Percentiles rank a stretch among this genome's conserved stretches.
phyloP scores from a whole-genome alignment of 805 yeast genomes.

The Kluyveromyces aestuarii region DNA sequence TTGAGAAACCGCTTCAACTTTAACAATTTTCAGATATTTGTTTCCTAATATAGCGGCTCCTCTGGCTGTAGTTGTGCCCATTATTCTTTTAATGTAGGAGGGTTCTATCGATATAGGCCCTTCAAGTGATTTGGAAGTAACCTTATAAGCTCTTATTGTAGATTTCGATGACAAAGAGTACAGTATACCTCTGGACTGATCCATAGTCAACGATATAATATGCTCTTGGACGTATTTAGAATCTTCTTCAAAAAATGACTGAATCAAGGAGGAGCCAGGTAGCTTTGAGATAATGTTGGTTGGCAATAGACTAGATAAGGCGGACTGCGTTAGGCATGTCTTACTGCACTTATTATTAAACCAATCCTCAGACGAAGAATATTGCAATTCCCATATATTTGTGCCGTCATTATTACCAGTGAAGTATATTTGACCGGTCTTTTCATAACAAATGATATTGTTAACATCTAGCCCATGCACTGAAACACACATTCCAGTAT shows the following conservation, averaged over 20 bases:
- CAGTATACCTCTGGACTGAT: conserved; percentile 64
- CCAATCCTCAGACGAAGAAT: conserved; percentile 79
- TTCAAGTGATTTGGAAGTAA: conserved; percentile 33
- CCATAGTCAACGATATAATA: conserved; percentile 58
- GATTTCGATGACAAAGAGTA: conserved; percentile 81
- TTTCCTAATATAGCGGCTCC: conserved; percentile 48
- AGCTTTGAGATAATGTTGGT: conserved; percentile 23
- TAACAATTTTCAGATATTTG: conserved; percentile 51
- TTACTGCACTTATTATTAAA: conserved; percentile 76
- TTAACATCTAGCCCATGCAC: conserved; percentile 69
- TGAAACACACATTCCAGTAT: conserved; percentile 75
- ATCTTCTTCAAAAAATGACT: conserved; percentile 28
- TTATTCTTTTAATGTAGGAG: conserved; percentile 30
- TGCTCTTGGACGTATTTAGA: conserved; percentile 40
- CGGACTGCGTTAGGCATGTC: conserved; percentile 70
- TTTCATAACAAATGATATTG: conserved; percentile 47
- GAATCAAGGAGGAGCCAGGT: conserved; percentile 32
- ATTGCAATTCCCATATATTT: conserved; percentile 81
- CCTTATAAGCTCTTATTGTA: conserved; percentile 67
- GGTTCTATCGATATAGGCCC: conserved; percentile 33
- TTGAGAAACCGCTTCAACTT: conserved; percentile 41
- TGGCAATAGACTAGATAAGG: conserved; percentile 45
- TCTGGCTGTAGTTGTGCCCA: conserved; percentile 36
- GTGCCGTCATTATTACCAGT: conserved; percentile 70
- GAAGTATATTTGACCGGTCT: conserved; percentile 74